Conservation (phyloP, 441 rosid species). For the Manihot esculenta region DNA sequence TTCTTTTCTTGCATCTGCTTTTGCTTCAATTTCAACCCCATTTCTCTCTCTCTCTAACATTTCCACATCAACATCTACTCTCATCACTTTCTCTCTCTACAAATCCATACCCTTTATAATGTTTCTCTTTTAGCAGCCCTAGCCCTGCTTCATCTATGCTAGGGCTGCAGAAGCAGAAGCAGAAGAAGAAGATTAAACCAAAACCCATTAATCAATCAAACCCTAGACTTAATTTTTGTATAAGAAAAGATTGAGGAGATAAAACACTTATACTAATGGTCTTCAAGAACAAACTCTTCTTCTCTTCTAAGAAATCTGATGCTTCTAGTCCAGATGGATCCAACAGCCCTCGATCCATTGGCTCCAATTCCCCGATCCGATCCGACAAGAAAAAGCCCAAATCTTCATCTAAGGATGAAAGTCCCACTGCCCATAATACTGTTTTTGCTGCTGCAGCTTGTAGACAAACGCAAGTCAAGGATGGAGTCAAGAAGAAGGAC, state of each 20-base stretch:
- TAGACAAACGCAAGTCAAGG: conserved; percentile 56
- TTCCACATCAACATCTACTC: neutral
- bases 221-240: neutral
- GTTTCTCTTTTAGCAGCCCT: conserved; percentile 14
- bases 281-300: conserved; percentile 91
- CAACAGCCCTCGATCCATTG: conserved; percentile 80
- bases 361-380: conserved; percentile 87
- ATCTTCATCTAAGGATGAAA: conserved; percentile 41
- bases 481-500: conserved; percentile 58
- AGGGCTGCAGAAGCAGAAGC: conserved; percentile 8
- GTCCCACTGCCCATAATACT: conserved; percentile 28
- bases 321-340: conserved; percentile 85
- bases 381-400: conserved; percentile 85
- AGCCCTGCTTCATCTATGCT: conserved; percentile 19
- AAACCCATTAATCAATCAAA: neutral
- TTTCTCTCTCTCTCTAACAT: neutral
- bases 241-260: too few species aligned
- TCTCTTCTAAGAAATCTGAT: conserved; percentile 84
- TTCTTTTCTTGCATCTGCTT: neutral
- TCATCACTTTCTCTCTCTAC: neutral
- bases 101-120: neutral
- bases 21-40: neutral
- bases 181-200: neutral
- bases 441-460: conserved; percentile 34
- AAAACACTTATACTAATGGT: conserved; percentile 53